A percentile compares a stretch with the other conserved stretches of the same genome.
phyloP scores from a whole-genome alignment of 768 basidiomycete species.

The Lepiota brunneoincarnata region DNA sequence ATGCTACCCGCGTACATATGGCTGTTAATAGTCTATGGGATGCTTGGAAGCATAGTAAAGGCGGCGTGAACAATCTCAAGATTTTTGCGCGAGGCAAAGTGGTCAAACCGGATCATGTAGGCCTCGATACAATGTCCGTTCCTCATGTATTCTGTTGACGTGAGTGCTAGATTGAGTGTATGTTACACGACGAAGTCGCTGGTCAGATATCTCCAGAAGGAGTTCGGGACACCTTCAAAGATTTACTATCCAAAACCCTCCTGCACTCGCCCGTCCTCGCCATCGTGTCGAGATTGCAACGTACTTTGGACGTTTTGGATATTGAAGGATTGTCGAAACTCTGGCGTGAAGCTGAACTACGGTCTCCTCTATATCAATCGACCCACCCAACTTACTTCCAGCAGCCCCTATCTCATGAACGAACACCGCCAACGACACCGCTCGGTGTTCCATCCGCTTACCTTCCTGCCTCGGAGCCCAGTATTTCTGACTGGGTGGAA shows the following conservation, averaged over 20 bases:
- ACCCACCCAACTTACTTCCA: slow-evolving; percentile 20
- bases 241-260: slow-evolving; percentile 46
- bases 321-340: slow-evolving; percentile 73
- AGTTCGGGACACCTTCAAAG: slow-evolving; percentile 50
- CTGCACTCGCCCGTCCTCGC: slow-evolving; percentile 49
- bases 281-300: slow-evolving; percentile 61
- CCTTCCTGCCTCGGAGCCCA: slow-evolving; percentile 44
- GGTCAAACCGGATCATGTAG: slow-evolving; percentile 57
- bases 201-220: slow-evolving; percentile 16
- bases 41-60: slow-evolving; percentile 64
- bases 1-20: slow-evolving; percentile 52
- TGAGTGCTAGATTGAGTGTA: slow-evolving; percentile 22
- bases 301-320: slow-evolving; percentile 76
- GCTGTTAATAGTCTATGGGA: slow-evolving; percentile 75
- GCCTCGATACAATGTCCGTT: background rate
- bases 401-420: slow-evolving; percentile 10
- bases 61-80: slow-evolving; percentile 76
- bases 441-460: slow-evolving; percentile 31
- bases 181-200: slow-evolving; percentile 21
- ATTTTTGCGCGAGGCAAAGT: slow-evolving; percentile 69
- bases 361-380: slow-evolving; percentile 21
- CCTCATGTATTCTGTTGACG: background rate
- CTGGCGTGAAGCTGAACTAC: slow-evolving; percentile 30
- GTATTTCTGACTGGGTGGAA: slow-evolving; percentile 58
- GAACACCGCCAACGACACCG: slow-evolving; percentile 22